phyloP scores from a whole-genome alignment of 73 alveolate species.

The Stentor coeruleus region DNA sequence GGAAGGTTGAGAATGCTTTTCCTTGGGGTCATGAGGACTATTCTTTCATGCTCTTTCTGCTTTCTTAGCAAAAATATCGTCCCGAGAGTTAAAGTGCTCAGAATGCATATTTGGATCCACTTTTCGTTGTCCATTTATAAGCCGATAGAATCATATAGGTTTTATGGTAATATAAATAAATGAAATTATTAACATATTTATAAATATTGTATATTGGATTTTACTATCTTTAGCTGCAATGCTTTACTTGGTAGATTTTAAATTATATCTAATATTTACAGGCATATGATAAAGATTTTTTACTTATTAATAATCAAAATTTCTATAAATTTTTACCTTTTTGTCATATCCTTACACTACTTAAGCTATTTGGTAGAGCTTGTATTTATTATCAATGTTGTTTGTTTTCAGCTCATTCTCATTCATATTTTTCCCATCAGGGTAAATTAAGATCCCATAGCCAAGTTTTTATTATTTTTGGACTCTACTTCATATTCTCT shows the following conservation, averaged over 20 bases:
- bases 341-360: conserved; percentile 55
- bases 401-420: conserved; percentile 62
- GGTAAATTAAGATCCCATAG: conserved; percentile 49
- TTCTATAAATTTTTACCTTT: conserved; percentile 36
- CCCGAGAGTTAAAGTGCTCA: not conserved
- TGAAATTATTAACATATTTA: too few relatives aligned
- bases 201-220: too few relatives aligned
- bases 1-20: not conserved
- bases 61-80: not conserved
- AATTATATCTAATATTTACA: too few relatives aligned
- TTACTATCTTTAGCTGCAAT: too few relatives aligned
- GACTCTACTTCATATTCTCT: conserved; percentile 55
- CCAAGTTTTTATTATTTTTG: conserved; percentile 45
- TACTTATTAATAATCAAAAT: not conserved
- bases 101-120: not conserved
- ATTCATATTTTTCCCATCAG: conserved; percentile 55
- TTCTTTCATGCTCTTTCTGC: not conserved
- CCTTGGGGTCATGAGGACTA: not conserved
- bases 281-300: too few relatives aligned
- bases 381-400: conserved; percentile 58
- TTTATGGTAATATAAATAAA: too few relatives aligned
- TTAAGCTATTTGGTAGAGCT: conserved; percentile 43
- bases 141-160: too few relatives aligned
- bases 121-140: not conserved
- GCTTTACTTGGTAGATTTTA: too few relatives aligned